Base-by-base conservation (phyloP, 1,284 basidiomycete species). In the Ustilago hordei region DNA sequence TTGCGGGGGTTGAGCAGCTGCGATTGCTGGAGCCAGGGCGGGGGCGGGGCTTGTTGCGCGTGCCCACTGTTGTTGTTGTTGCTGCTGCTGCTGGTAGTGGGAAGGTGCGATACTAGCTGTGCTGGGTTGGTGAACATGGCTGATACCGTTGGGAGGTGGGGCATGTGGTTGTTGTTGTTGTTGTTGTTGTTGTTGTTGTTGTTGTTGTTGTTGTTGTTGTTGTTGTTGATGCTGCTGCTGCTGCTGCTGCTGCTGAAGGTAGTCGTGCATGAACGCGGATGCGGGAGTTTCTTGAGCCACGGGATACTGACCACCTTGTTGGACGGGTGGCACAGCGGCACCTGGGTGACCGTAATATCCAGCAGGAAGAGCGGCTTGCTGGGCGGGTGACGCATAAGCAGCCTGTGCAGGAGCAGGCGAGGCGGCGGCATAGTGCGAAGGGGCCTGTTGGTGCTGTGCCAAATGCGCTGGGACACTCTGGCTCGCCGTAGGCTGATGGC, bases 231-330 rank as follows among this genome's bases (percentile, higher is more conserved):
- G 23, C 0, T 28, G 23, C 0, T 28, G 23, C 3, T 28, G 23
- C 48, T 71, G 75, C 19, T 86, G 72, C 43, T 80, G 78, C 41
- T 77, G 75, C 34, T 84, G 78, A 35, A 75, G 83, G 3, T 84
- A 86, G 50, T 86, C 84, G 57, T 85, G 86, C 69, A 85, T 84
- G 68, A 85, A 86, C 47, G 82, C 80, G 31, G 79, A 52, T 1
- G 81, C 81, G 2, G 81, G 68, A 13, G 80, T 74, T 36, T 78
- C 75, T 36, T 86, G 67, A 6, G 71, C 72, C 38, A 52, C 70
- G 11, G 57, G n/a, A 35, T 73, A 73, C 48, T 60, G 58, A 11
- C 48, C 75, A 28, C 78, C 80, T 60, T 84, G 79, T 56, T 78
- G 83, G 63, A 72, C 79, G 17, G 79, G 81, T 41, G 73, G 72